phyloP scores from a whole-genome alignment of 1,139 yeast species.

The Yamadazyma blattariae region DNA sequence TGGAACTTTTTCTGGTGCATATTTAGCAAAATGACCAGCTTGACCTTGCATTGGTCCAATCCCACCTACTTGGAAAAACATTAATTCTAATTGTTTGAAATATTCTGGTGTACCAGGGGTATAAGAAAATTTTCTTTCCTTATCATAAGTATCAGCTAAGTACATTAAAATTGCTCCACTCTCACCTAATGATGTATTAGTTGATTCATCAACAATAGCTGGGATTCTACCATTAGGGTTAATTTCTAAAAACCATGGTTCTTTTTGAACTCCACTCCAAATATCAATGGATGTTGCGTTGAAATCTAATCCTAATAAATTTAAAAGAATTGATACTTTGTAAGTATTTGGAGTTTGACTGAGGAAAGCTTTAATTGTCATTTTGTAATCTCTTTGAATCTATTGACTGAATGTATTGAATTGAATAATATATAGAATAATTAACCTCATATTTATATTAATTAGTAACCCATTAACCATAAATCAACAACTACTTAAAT shows the following conservation, averaged over 20 bases:
- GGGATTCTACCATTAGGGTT: slow-evolving; percentile 69
- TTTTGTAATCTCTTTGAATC: background rate
- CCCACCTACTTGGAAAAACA: slow-evolving; percentile 57
- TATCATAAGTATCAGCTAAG: slow-evolving; percentile 56
- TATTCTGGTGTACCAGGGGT: slow-evolving; percentile 42
- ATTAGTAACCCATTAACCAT: too few species aligned
- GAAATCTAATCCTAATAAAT: slow-evolving; percentile 47
- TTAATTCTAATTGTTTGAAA: slow-evolving; percentile 50
- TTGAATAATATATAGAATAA: too few species aligned
- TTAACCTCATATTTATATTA: too few species aligned
- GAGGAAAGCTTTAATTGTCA: slow-evolving; percentile 29
- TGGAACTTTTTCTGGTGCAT: slow-evolving; percentile 46
- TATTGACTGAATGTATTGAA: too few species aligned
- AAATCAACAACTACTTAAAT: too few species aligned
- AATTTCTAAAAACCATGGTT: slow-evolving; percentile 50
- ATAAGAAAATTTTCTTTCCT: slow-evolving; percentile 47
- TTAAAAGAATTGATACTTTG: slow-evolving; percentile 48
- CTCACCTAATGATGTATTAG: slow-evolving; percentile 49
- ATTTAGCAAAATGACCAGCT: slow-evolving; percentile 43
- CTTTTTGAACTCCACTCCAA: slow-evolving; percentile 39
- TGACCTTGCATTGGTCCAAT: slow-evolving; percentile 65
- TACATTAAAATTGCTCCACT: slow-evolving; percentile 59
- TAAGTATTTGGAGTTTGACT: slow-evolving; percentile 57
- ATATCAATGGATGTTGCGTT: slow-evolving; percentile 43
- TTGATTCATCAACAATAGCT: slow-evolving; percentile 44